These are phyloP conservation scores for Podila verticillata DNA, from an alignment of 192 early-diverging fungal genomes.

Conservation along the genomic window DNA sequence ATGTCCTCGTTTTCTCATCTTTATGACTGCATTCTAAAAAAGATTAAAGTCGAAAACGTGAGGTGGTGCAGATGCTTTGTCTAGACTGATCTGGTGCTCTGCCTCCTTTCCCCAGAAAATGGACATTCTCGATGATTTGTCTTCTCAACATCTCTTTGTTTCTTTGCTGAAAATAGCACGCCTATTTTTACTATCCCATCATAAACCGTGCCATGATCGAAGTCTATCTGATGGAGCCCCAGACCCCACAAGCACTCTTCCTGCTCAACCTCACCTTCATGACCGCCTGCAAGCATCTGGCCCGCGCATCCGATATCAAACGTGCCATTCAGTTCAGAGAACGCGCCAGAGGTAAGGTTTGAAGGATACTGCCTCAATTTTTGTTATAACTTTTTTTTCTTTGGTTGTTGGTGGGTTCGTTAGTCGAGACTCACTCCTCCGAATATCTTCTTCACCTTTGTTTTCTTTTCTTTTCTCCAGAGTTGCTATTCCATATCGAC, in stretches of 20 bases:
- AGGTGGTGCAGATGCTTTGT: no score
- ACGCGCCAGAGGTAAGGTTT: constrained; percentile 29
- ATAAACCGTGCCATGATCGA: constrained; percentile 37
- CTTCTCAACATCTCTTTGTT: no score
- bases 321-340: constrained; percentile 48
- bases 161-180: constrained; percentile 7
- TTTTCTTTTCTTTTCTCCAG: neutral
- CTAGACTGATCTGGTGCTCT: no score
- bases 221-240: constrained; percentile 31
- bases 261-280: constrained; percentile 42
- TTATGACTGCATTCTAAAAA: no score
- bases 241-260: constrained; percentile 34
- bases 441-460: no score
- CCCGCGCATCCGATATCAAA: constrained; percentile 26
- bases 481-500: constrained; percentile 23
- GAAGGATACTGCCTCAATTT: neutral
- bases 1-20: no score
- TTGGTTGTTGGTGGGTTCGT: neutral
- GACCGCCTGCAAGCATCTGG: constrained; percentile 49
- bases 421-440: no score
- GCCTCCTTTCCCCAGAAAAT: no score
- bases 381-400: neutral
- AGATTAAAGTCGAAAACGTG: no score
- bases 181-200: constrained; percentile 42
- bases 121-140: no score